Base-by-base conservation (phyloP, 2,329 filamentous ascomycete species). In the Tolypocladium album region DNA sequence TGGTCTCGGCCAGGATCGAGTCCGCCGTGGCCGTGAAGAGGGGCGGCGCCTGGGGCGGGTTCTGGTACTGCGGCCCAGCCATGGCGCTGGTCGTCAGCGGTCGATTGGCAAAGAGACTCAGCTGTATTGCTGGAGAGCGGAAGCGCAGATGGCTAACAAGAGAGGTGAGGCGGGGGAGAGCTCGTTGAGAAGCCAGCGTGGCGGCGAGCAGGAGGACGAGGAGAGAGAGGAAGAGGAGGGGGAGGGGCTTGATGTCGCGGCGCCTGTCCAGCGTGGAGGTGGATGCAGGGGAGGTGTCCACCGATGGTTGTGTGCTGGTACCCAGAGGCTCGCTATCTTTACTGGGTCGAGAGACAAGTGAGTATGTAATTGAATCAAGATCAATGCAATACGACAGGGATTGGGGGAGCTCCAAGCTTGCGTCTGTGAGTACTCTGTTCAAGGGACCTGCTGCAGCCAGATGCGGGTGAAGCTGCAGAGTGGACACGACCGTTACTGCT, bases 41-140 rank as follows among this genome's bases (percentile, higher is more conserved):
- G 59, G 89, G 89, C 60, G 90, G 89, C 47, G 86, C 79, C 78
- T 93, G 89, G 3, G 90, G 89, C 64, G 89, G 89, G 70, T 81
- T 88, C 72, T 81, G 82, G 75, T 88, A 90, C 74, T 85, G 83
- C 65, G 81, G 74, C 62, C 84, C 80, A 65, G 83, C 84, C 87
- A 90, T 89, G 70, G 74, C 81, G 71, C 75, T 80, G 65, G 80
- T 86, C 64, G 71, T 74, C 66, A 75, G 70, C 62, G 71, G 69
- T 64, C 69, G 75, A 65, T 67, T 58, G 68, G 69, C 59, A 61
- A 22, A 58, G 20, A 36, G 22, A 31, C 11, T 13, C 11, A 27
- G 22, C 36, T 50, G 22, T 40, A 50, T 20, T 40, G 39, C 39
- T 39, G 47, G 56, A 31, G 58, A 22, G 6, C 39, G 56, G 20